Conservation (phyloP, 192 early-diverging fungal genomes). For the Dissophora globulifera region DNA sequence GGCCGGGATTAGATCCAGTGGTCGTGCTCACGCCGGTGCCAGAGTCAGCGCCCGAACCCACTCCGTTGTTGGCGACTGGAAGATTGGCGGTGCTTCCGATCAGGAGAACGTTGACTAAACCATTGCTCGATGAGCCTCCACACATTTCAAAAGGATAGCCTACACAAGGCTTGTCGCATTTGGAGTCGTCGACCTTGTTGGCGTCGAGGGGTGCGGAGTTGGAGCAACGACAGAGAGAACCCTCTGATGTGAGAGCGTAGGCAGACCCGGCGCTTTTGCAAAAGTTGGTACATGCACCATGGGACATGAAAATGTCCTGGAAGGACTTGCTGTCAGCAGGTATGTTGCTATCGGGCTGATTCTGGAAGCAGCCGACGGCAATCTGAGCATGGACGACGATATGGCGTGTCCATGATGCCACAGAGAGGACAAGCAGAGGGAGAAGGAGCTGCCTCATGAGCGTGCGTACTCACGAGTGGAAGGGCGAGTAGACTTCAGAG, state of each 20-base stretch:
- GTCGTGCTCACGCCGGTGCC: background rate
- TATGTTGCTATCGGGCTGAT: constrained; percentile 18
- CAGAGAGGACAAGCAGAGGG: background rate
- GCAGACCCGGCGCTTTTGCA: constrained; percentile 18
- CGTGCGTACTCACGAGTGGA: constrained; percentile 15
- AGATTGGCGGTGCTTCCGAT: constrained; percentile 18
- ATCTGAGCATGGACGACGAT: constrained; percentile 31
- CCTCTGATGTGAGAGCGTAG: constrained; percentile 34
- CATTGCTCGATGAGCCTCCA: constrained; percentile 19
- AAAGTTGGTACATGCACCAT: constrained; percentile 45
- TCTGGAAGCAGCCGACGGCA: constrained; percentile 32
- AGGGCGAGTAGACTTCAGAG: background rate
- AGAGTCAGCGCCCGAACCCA: background rate
- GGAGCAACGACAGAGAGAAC: constrained; percentile 35
- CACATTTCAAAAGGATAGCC: constrained; percentile 51
- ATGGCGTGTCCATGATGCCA: constrained; percentile 3
- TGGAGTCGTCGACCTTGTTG: constrained; percentile 36
- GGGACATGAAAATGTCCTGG: constrained; percentile 51
- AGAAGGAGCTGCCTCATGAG: constrained; percentile 25
- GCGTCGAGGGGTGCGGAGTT: constrained; percentile 18
- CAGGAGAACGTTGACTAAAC: constrained; percentile 27
- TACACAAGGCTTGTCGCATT: constrained; percentile 48
- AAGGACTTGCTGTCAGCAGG: constrained; percentile 15
- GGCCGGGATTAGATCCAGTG: background rate
- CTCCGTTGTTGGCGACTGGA: background rate